phyloP scores from a whole-genome alignment of 129 eudicot species.

The Silybum marianum region DNA sequence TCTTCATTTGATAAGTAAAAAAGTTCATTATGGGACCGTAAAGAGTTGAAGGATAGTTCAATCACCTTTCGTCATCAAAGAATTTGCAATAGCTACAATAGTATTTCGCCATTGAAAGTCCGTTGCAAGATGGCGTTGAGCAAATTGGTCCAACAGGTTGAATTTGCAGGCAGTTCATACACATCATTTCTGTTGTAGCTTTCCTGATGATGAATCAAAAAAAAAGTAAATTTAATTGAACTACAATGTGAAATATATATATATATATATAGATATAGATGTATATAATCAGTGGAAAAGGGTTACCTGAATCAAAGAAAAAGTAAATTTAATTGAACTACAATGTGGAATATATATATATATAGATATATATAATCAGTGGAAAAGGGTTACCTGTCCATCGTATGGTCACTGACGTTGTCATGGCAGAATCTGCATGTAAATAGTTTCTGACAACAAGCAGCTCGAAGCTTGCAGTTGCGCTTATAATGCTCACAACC shows the following conservation, averaged over 20 bases:
- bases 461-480: slow-evolving; percentile 98
- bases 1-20: too few species aligned
- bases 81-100: slow-evolving; percentile 93
- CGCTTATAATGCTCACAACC: slow-evolving; percentile 98
- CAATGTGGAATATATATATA: neutral
- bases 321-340: neutral
- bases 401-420: slow-evolving; percentile 96
- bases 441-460: slow-evolving; percentile 90
- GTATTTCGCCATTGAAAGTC: slow-evolving; percentile 87
- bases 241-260: neutral
- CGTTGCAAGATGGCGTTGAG: slow-evolving; percentile 88
- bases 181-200: slow-evolving; percentile 99
- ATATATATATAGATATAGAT: too few species aligned
- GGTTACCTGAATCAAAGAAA: slow-evolving; percentile 50
- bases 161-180: slow-evolving; percentile 84
- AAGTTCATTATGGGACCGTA: too few species aligned
- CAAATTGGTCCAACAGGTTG: slow-evolving; percentile 90
- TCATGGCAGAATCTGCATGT: slow-evolving; percentile 99
- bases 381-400: slow-evolving; percentile 72
- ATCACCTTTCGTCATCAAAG: slow-evolving; percentile 85
- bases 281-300: neutral
- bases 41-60: too few species aligned
- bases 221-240: neutral
- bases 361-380: neutral
- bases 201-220: slow-evolving; percentile 57